phyloP scores from a whole-genome alignment of 768 basidiomycete species.

The Suillus fuscotomentosus region DNA sequence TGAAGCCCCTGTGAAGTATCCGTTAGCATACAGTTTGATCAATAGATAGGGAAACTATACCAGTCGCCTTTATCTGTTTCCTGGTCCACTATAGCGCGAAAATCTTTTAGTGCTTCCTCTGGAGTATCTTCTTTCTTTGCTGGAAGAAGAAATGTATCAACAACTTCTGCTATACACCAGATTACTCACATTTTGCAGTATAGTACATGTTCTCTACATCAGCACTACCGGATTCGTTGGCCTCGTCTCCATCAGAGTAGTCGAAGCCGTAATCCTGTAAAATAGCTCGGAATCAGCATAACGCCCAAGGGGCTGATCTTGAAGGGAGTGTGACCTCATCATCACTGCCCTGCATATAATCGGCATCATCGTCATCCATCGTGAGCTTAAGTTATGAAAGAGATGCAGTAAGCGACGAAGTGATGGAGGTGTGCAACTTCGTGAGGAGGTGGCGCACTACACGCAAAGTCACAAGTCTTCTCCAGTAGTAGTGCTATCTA shows the following conservation, averaged over 20 bases:
- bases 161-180: not conserved
- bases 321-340: constrained; percentile 59
- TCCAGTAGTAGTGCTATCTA: not conserved
- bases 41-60: constrained; percentile 39
- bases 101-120: constrained; percentile 88
- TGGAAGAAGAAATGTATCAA: constrained; percentile 27
- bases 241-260: constrained; percentile 90
- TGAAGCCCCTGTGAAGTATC: constrained; percentile 80
- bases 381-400: constrained; percentile 6
- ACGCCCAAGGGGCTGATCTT: not conserved
- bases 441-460: not conserved
- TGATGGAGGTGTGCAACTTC: not conserved
- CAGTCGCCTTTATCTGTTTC: constrained; percentile 95
- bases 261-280: constrained; percentile 91
- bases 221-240: constrained; percentile 72
- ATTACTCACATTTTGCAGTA: constrained; percentile 82
- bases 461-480: not conserved
- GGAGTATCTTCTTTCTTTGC: constrained; percentile 94
- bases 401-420: not conserved
- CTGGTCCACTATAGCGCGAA: constrained; percentile 82
- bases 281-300: not conserved
- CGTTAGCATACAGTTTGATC: not conserved
- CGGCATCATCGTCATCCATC: constrained; percentile 94
- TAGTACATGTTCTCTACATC: constrained; percentile 99
- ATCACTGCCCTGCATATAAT: constrained; percentile 89